A percentile compares a stretch with the other conserved stretches of the same genome.
Conservation (phyloP, 1,284 basidiomycete genomes). For the Rhodotorula mucilaginosa region DNA sequence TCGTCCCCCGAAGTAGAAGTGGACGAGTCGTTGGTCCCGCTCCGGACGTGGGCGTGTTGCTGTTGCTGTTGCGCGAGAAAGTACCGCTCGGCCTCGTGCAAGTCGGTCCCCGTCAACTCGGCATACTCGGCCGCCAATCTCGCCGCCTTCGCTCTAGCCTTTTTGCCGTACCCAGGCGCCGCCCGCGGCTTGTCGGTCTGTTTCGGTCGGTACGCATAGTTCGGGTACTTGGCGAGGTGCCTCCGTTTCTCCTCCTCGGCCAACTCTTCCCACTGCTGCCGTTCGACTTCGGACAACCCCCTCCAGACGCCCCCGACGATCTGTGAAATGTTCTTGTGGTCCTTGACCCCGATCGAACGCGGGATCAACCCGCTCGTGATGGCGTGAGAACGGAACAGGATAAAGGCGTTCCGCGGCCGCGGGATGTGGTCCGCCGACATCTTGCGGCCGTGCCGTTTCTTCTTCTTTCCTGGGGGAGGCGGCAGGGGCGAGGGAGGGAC, state of each 20-base stretch:
- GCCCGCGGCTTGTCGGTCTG: neutral
- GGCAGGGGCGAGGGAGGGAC: neutral
- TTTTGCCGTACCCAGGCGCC: constrained; percentile 3
- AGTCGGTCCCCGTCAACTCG: neutral
- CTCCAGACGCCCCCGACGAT: constrained; percentile 32
- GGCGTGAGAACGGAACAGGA: constrained; percentile 83
- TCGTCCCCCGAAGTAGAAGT: neutral
- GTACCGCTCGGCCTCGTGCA: no score
- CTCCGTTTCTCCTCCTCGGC: constrained; percentile 30
- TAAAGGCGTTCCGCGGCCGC: constrained; percentile 87
- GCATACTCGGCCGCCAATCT: neutral
- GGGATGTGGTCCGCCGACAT: constrained; percentile 66
- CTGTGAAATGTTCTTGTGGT: constrained; percentile 28
- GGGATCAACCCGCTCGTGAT: constrained; percentile 73
- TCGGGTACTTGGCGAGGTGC: constrained; percentile 24
- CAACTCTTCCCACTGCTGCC: constrained; percentile 28
- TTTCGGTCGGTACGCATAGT: constrained; percentile 26
- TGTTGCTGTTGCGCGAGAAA: no score
- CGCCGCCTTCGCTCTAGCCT: constrained; percentile 5
- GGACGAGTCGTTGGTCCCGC: neutral
- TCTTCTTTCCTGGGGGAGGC: neutral
- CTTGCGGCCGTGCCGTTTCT: constrained; percentile 28
- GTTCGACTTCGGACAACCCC: constrained; percentile 12
- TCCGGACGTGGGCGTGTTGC: neutral
- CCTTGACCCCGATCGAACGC: constrained; percentile 59